These are phyloP conservation scores for Talaromyces liani DNA, from an alignment of 495 filamentous ascomycete genomes.

Conservation along the genomic window DNA sequence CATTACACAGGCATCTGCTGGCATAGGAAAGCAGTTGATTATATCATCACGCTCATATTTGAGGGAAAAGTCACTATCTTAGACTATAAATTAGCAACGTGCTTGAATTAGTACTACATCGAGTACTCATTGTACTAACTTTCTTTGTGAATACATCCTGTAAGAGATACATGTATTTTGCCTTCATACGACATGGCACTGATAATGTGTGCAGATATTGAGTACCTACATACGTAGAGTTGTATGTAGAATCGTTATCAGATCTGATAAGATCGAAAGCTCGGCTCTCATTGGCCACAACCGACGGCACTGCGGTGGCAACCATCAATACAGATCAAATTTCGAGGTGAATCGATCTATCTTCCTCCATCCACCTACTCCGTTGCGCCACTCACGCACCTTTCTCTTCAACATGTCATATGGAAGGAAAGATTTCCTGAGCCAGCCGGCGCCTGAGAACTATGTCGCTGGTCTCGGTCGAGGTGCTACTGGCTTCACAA, in stretches of 20 bases:
- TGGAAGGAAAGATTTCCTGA: slow-evolving; percentile 81
- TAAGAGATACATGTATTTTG: not conserved
- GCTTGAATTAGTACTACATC: not conserved
- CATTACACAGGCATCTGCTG: not conserved
- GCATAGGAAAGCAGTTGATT: not conserved
- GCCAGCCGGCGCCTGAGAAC: slow-evolving; percentile 88
- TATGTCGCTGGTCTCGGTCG: slow-evolving; percentile 97
- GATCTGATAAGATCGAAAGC: slow-evolving; percentile 1
- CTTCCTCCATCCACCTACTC: not conserved
- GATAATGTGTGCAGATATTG: not conserved
- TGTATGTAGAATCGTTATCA: not conserved
- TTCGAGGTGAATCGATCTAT: not conserved
- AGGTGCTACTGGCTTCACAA: slow-evolving; percentile 97
- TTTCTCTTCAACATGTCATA: slow-evolving; percentile 50
- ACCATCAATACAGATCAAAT: not conserved
- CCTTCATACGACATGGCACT: not conserved
- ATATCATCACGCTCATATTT: not conserved
- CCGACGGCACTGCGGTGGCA: not conserved
- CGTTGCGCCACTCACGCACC: not conserved
- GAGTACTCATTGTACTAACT: not conserved
- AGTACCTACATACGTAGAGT: not conserved
- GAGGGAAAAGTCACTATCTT: not conserved
- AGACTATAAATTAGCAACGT: not conserved
- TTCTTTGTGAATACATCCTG: not conserved
- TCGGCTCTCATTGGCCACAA: not conserved